Evolutionary conservation across 768 basidiomycete genomes (phyloP).

Genomic region (Mycena leptocephala): DNA sequence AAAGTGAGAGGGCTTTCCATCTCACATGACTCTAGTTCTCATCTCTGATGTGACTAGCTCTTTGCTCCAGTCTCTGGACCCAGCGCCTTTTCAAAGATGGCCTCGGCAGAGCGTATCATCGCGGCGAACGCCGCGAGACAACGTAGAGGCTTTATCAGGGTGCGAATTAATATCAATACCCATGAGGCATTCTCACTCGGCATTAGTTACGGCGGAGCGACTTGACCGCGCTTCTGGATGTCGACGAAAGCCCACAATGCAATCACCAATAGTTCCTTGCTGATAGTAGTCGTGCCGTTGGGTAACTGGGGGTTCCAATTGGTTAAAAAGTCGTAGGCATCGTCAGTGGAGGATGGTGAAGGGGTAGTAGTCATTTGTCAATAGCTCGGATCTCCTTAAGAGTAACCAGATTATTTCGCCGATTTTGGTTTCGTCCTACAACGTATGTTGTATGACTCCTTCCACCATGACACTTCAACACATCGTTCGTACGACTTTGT

Average conservation of each 20-base stretch:
- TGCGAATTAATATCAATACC: slow-evolving; percentile 28
- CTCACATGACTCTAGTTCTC: neutral
- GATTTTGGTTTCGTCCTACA: neutral
- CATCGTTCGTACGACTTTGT: slow-evolving; percentile 23
- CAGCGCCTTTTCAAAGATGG: slow-evolving; percentile 70
- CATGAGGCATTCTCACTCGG: slow-evolving; percentile 37
- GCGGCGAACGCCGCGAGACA: slow-evolving; percentile 64
- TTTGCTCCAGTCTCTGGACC: slow-evolving; percentile 71
- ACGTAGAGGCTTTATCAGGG: slow-evolving; percentile 43
- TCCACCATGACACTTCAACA: slow-evolving; percentile 13
- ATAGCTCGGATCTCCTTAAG: neutral
- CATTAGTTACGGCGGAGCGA: slow-evolving; percentile 40
- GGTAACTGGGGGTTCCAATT: neutral
- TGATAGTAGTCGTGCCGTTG: slow-evolving; percentile 1
- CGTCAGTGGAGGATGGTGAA: neutral
- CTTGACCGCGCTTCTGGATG: slow-evolving; percentile 44
- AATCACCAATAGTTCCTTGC: slow-evolving; percentile 33
- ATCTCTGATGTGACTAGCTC: slow-evolving; percentile 61
- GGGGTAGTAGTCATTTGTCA: neutral
- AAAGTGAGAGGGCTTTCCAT: slow-evolving; percentile 67
- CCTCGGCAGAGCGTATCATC: slow-evolving; percentile 70
- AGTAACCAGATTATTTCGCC: slow-evolving; percentile 12
- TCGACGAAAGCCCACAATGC: slow-evolving; percentile 35
- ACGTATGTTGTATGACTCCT: slow-evolving; percentile 7
- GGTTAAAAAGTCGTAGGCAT: neutral